Conservation (phyloP, 176 grass and related monocot genomes). For the Avena sativa region DNA sequence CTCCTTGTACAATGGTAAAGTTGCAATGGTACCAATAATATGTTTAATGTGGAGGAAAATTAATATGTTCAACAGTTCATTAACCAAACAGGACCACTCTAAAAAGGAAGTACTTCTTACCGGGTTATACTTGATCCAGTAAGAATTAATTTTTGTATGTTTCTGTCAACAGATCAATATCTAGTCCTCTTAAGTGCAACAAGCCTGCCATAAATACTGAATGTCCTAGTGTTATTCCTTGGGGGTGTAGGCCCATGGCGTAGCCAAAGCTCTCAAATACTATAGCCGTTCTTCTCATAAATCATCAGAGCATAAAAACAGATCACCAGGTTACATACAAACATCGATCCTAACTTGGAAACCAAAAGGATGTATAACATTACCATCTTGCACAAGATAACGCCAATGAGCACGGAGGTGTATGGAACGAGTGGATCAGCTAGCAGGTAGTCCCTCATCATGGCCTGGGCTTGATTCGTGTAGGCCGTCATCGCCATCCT, state of each 20-base stretch:
- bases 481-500: constrained; percentile 65
- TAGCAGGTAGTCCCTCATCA: constrained; percentile 82
- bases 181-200: constrained; percentile 13
- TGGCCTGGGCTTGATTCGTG: constrained; percentile 66
- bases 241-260: constrained; percentile 24
- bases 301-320: not conserved
- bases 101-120: not conserved
- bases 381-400: constrained; percentile 94
- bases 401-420: constrained; percentile 75
- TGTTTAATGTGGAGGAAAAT: not conserved
- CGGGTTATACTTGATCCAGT: too few relatives aligned
- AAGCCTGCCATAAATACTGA: constrained; percentile 20
- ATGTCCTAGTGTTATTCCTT: not conserved
- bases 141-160: not conserved
- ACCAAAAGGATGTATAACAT: constrained; percentile 7
- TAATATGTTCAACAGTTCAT: not conserved
- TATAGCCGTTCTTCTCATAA: not conserved
- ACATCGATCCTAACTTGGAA: not conserved
- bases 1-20: not conserved
- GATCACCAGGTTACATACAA: not conserved
- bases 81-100: not conserved
- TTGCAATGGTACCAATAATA: not conserved
- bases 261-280: constrained; percentile 13
- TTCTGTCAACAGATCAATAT: constrained; percentile 8
- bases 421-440: constrained; percentile 73